phyloP scores from a whole-genome alignment of 768 basidiomycete genomes.

The Galerina sulciceps region DNA sequence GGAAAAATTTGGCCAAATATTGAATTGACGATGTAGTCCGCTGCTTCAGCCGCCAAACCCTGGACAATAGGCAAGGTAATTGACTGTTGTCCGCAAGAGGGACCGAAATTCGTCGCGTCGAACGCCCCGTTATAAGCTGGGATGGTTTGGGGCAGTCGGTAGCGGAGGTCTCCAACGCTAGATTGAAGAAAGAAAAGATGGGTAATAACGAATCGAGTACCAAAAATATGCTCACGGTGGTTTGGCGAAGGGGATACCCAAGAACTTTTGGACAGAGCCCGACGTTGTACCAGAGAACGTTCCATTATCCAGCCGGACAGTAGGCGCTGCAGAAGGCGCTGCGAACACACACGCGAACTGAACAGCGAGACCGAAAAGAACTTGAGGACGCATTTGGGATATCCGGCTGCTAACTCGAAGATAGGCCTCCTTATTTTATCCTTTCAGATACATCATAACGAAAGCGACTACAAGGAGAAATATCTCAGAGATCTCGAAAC shows the following conservation, averaged over 20 bases:
- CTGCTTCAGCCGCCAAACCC: slow-evolving; percentile 34
- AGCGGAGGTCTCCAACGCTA: slow-evolving; percentile 38
- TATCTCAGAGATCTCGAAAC: background rate
- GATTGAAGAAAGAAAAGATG: background rate
- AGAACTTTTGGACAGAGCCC: slow-evolving; percentile 40
- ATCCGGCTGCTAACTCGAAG: too few relatives aligned
- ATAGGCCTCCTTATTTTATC: too few relatives aligned
- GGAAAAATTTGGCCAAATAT: slow-evolving; percentile 31
- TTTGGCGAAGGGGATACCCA: slow-evolving; percentile 56
- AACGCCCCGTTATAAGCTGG: slow-evolving; percentile 36
- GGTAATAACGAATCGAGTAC: too few relatives aligned
- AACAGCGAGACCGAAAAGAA: slow-evolving; percentile 6
- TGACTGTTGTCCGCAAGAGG: slow-evolving; percentile 49
- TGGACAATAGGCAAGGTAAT: slow-evolving; percentile 34
- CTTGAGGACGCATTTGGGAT: background rate
- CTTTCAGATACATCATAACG: background rate
- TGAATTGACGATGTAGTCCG: slow-evolving; percentile 33
- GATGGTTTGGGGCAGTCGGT: slow-evolving; percentile 43
- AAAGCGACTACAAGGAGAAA: background rate
- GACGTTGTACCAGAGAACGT: slow-evolving; percentile 43
- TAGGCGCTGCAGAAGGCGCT: slow-evolving; percentile 24
- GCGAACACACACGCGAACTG: slow-evolving; percentile 18
- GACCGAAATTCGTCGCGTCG: slow-evolving; percentile 41
- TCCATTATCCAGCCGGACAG: slow-evolving; percentile 44
- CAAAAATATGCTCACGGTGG: slow-evolving; percentile 46